Base-by-base conservation (phyloP, 2,329 filamentous ascomycete species). In the Nemania serpens region DNA sequence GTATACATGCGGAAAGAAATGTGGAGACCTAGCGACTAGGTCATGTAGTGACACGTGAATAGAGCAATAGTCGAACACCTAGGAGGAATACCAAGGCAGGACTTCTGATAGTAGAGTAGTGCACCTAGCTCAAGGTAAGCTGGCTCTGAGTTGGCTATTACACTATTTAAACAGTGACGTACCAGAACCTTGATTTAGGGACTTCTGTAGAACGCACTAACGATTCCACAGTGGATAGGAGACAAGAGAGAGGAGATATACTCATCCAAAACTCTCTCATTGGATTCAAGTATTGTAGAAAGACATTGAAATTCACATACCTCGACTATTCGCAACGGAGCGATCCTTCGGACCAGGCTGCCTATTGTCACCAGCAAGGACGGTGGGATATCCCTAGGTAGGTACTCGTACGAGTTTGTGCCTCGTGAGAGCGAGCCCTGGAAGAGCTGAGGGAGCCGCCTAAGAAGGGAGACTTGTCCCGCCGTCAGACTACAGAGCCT, bases 1-100 rank as follows among this genome's bases (percentile, higher is more conserved):
- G 55, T 50, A 55, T 50, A 55, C 46, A 41, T 25, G 5, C 2
- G 22, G 11, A 22, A 34, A n/a, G n/a, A 59, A 55, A 34, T 58
- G 41, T 53, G 55, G 59, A 20, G 59, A 50, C 36, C 11, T 17
- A n/a, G 20, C 48, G 48, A n/a, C n/a, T n/a, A n/a, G n/a, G n/a
- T n/a, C n/a, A n/a, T n/a, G n/a, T n/a, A n/a, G n/a, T n/a, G n/a
- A 59, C 46, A 62, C 60, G 48, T 63, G 61, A 62, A 47, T 47
- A 39, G 34, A 22, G 15, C 25, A 29, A 29, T 4, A 7, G 25
- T 4, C 25, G 25, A 29, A 29, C 25, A 7, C 25, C 25, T 29
- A 29, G 25, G 25, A 4, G 7, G 25, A 29, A 29, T n/a, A n/a
- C n/a, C n/a, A n/a, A n/a, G n/a, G n/a, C n/a, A n/a, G n/a, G n/a